Evolutionary conservation across 2,329 filamentous ascomycete genomes (phyloP).

Genomic region (Pezicula carpinea): DNA sequence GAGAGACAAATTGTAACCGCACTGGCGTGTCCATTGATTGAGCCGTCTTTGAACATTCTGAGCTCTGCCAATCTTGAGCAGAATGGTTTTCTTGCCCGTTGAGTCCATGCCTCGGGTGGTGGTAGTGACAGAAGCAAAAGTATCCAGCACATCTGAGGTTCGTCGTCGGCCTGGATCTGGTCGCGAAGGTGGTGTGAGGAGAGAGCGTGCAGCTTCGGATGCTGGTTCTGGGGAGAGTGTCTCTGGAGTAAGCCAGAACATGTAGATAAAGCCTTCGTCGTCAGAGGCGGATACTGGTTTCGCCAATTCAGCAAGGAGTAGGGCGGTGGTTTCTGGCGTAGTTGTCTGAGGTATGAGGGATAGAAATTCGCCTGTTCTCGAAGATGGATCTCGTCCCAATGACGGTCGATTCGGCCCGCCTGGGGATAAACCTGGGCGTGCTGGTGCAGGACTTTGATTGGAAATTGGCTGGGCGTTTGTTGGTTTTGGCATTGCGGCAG

Average conservation of each 20-base stretch:
- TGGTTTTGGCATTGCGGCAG: conserved; percentile 8
- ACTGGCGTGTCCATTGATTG: conserved; percentile 91
- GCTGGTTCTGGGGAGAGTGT: conserved; percentile 49
- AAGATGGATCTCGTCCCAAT: conserved; percentile 24
- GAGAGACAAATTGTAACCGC: conserved; percentile 81
- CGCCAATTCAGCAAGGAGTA: conserved; percentile 69
- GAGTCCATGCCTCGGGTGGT: conserved; percentile 21
- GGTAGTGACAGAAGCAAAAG: conserved; percentile 36
- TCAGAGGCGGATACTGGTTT: conserved; percentile 71
- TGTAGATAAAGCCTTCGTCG: conserved; percentile 93
- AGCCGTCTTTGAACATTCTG: conserved; percentile 86
- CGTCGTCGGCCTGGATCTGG: conserved; percentile 32
- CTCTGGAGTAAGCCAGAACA: conserved; percentile 88
- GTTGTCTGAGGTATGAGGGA: conserved; percentile 66
- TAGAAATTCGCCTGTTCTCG: conserved; percentile 43
- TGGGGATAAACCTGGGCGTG: conserved; percentile 2
- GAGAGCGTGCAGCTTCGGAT: conserved; percentile 52
- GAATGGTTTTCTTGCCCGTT: conserved; percentile 50
- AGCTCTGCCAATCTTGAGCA: conserved; percentile 63
- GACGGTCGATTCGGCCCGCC: conserved; percentile 16
- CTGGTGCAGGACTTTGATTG: conserved; percentile 1
- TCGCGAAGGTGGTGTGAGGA: conserved; percentile 48
- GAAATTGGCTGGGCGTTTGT: conserved; percentile 5
- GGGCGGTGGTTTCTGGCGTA: conserved; percentile 63
- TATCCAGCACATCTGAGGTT: conserved; percentile 50